Conservation (phyloP, 1,284 basidiomycete species). For the Lignosus rhinocerotis region DNA sequence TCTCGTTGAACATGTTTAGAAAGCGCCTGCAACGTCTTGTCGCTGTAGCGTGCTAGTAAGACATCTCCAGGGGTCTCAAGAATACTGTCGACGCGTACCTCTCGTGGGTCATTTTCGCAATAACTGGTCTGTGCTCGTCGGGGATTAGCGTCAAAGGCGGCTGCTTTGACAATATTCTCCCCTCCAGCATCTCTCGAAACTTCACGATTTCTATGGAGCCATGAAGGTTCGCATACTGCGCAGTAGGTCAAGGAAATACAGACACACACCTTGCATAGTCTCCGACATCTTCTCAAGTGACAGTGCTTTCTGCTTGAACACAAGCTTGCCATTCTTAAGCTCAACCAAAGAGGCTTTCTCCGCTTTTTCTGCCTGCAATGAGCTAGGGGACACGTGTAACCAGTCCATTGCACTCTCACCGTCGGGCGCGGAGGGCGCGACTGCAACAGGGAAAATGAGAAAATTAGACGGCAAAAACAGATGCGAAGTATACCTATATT, state of each 20-base stretch:
- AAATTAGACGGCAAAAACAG: too few species aligned
- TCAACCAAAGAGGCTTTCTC: slow-evolving; percentile 52
- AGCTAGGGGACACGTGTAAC: slow-evolving; percentile 10
- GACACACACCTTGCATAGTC: slow-evolving; percentile 72
- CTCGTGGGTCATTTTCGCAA: slow-evolving; percentile 81
- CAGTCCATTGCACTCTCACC: slow-evolving; percentile 10
- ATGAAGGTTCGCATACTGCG: slow-evolving; percentile 3
- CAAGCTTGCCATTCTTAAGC: slow-evolving; percentile 73
- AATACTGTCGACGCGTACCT: slow-evolving; percentile 48
- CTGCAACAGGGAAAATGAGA: not conserved
- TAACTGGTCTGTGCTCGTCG: slow-evolving; percentile 66
- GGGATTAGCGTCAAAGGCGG: slow-evolving; percentile 58
- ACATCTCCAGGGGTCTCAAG: not conserved
- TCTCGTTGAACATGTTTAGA: slow-evolving; percentile 66
- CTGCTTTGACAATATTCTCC: slow-evolving; percentile 45
- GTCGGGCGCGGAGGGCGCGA: slow-evolving; percentile 1
- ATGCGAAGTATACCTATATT: slow-evolving; percentile 20
- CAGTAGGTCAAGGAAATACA: not conserved
- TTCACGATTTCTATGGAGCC: slow-evolving; percentile 62
- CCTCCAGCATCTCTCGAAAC: slow-evolving; percentile 69
- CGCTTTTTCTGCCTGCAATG: slow-evolving; percentile 31
- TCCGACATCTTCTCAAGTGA: slow-evolving; percentile 78
- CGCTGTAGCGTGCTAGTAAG: slow-evolving; percentile 42
- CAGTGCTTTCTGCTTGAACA: slow-evolving; percentile 77
- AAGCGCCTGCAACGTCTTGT: slow-evolving; percentile 62